Conservation (phyloP, 345 rosid species). For the Lenwebbia sp. region DNA sequence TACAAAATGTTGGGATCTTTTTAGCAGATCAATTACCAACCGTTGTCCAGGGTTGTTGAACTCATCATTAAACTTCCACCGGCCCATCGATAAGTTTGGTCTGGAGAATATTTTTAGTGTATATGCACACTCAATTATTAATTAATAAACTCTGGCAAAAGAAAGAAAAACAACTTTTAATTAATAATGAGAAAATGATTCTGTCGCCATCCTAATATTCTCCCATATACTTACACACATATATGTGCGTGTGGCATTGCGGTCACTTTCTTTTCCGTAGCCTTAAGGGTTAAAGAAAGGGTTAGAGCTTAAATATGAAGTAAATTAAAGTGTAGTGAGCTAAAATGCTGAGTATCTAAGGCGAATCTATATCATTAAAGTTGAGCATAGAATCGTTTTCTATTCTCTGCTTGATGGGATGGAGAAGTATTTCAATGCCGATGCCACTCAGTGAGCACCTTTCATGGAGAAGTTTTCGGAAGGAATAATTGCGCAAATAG, state of each 20-base stretch:
- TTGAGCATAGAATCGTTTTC: background rate
- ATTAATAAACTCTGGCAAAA: background rate
- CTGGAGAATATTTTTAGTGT: background rate
- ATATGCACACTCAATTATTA: background rate
- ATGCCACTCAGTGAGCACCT: background rate
- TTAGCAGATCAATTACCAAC: background rate
- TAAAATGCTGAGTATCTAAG: background rate
- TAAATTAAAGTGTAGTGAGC: background rate
- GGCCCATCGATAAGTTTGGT: background rate
- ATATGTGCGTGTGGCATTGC: background rate
- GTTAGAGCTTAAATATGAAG: background rate
- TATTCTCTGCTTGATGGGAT: background rate
- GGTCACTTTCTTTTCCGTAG: background rate
- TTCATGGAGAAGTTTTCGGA: background rate
- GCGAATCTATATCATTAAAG: background rate
- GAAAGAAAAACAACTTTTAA: too few species aligned
- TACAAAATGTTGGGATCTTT: background rate
- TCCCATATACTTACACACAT: background rate
- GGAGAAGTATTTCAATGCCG: background rate
- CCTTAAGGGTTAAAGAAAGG: background rate
- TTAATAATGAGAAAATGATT: background rate
- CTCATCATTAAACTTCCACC: background rate
- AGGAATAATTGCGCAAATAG: background rate
- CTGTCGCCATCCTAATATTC: background rate
- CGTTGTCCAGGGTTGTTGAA: background rate